A percentile compares a stretch with the other conserved stretches of the same genome.
phyloP scores from a whole-genome alignment of 768 basidiomycete species.

The Amanita rimosa region DNA sequence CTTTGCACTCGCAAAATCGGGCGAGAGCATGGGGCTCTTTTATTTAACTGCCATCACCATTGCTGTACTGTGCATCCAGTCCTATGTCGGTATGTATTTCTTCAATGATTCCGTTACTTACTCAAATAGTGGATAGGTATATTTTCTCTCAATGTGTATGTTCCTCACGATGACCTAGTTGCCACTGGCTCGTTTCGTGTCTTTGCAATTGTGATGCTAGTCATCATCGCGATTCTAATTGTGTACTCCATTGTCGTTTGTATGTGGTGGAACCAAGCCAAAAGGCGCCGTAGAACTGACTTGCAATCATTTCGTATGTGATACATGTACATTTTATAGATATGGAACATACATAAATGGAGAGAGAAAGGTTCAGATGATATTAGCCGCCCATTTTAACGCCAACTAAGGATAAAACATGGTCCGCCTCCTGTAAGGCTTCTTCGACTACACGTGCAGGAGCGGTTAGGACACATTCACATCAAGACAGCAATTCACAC shows the following conservation, averaged over 20 bases:
- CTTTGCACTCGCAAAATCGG: slow-evolving; percentile 45
- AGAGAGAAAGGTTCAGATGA: not conserved
- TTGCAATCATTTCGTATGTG: slow-evolving; percentile 8
- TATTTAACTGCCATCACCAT: slow-evolving; percentile 58
- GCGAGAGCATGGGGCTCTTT: slow-evolving; percentile 56
- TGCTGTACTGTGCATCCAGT: slow-evolving; percentile 53
- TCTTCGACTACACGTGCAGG: slow-evolving; percentile 23
- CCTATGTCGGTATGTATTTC: slow-evolving; percentile 37
- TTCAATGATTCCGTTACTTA: not conserved
- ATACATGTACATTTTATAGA: not conserved
- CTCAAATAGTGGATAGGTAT: slow-evolving; percentile 31
- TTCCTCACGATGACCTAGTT: slow-evolving; percentile 43
- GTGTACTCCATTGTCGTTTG: slow-evolving; percentile 37
- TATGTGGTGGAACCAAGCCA: slow-evolving; percentile 54
- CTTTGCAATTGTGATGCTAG: slow-evolving; percentile 44
- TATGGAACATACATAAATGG: not conserved
- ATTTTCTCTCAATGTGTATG: slow-evolving; percentile 52
- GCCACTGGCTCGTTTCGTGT: slow-evolving; percentile 29
- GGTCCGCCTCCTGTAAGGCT: slow-evolving; percentile 28
- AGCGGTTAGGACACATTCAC: slow-evolving; percentile 2
- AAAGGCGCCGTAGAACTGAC: slow-evolving; percentile 20
- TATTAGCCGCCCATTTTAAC: not conserved
- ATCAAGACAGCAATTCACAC: slow-evolving; percentile 13
- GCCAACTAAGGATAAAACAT: slow-evolving; percentile 11
- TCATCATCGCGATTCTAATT: slow-evolving; percentile 31